Conservation (phyloP, 345 rosid species). For the Hirschfeldia incana region DNA sequence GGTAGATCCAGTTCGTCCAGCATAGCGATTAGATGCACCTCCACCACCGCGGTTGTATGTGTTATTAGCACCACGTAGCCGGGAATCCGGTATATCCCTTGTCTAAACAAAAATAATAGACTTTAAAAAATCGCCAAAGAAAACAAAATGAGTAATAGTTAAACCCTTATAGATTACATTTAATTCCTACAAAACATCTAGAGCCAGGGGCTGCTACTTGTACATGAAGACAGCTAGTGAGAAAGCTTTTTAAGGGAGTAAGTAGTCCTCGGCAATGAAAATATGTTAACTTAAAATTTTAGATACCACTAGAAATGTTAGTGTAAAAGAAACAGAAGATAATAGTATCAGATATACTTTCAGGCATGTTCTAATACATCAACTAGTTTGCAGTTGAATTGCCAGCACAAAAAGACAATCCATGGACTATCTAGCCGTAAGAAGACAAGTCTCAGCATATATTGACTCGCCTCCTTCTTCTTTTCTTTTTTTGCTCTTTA, state of each 20-base stretch:
- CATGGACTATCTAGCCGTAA: not conserved
- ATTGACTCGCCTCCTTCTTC: constrained; percentile 14
- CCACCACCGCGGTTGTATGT: constrained; percentile 54
- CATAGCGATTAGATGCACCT: constrained; percentile 65
- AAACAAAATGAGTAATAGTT: no score
- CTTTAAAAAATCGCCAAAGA: no score
- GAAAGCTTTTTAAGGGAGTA: not conserved
- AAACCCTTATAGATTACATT: no score
- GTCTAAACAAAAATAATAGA: not conserved
- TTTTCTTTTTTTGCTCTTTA: not conserved
- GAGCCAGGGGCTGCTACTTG: not conserved
- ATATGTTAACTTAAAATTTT: not conserved
- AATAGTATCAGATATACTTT: no score
- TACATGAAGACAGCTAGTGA: not conserved
- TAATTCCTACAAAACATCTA: not conserved
- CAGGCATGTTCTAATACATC: no score
- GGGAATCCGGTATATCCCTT: not conserved
- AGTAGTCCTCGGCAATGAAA: not conserved
- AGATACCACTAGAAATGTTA: not conserved
- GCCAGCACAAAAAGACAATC: no score
- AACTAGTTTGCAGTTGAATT: not conserved
- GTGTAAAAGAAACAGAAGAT: no score
- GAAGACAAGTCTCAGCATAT: not conserved
- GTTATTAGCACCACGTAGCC: constrained; percentile 27
- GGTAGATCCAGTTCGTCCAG: constrained; percentile 52